These are phyloP conservation scores for Aspergillus ochraceoroseus DNA, from an alignment of 2,329 filamentous ascomycete genomes.

Conservation along the genomic window DNA sequence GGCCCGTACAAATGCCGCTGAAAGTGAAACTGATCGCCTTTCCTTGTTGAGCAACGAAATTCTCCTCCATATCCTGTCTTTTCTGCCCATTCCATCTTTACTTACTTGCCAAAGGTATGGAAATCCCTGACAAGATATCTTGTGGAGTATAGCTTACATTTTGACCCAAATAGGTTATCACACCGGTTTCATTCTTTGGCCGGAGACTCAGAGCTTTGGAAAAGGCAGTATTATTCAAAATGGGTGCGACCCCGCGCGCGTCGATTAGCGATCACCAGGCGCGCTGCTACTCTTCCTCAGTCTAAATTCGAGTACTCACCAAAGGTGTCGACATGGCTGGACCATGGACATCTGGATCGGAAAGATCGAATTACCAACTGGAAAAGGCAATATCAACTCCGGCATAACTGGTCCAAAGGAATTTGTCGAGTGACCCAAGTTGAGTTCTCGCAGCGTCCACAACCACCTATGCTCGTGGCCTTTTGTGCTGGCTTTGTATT, in stretches of 20 bases:
- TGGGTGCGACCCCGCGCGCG: conserved; percentile 79
- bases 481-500: conserved; percentile 72
- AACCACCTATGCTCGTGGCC: conserved; percentile 66
- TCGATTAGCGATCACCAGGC: conserved; percentile 64
- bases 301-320: conserved; percentile 50
- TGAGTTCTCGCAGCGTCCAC: conserved; percentile 52
- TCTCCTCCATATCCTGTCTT: conserved; percentile 74
- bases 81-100: conserved; percentile 65
- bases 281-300: conserved; percentile 33
- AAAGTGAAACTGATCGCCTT: conserved; percentile 53
- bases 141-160: background rate
- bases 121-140: background rate
- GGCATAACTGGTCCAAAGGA: conserved; percentile 86
- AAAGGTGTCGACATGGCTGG: conserved; percentile 56
- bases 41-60: conserved; percentile 81
- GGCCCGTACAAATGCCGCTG: conserved; percentile 27
- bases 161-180: conserved; percentile 46
- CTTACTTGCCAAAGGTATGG: conserved; percentile 57
- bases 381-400: conserved; percentile 82
- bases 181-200: conserved; percentile 67
- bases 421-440: conserved; percentile 76
- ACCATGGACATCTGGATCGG: conserved; percentile 53
- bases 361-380: conserved; percentile 60
- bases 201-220: conserved; percentile 85
- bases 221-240: conserved; percentile 75